Conservation (phyloP, 805 yeast genomes). For the Hanseniaspora singularis region DNA sequence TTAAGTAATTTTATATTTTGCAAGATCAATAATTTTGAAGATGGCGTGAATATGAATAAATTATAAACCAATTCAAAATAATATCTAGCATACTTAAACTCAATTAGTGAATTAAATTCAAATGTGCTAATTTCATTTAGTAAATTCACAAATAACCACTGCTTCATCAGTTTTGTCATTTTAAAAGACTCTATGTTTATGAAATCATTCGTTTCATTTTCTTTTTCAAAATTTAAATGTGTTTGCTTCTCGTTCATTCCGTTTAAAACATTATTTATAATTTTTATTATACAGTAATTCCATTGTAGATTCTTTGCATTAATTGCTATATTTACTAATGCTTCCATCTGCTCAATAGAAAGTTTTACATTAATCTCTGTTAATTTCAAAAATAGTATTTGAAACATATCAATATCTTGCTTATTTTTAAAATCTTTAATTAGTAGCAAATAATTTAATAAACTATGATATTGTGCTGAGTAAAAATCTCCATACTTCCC, state of each 20-base stretch:
- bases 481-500: slow-evolving; percentile 8
- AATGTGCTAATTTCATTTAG: not conserved
- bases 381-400: slow-evolving; percentile 2
- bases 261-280: slow-evolving; percentile 5
- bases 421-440: slow-evolving; percentile 1
- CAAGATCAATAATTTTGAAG: slow-evolving; percentile 1
- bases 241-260: slow-evolving; percentile 4
- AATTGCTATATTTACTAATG: not conserved
- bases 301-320: not conserved
- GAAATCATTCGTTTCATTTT: not conserved
- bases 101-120: slow-evolving; percentile 1
- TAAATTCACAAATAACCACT: slow-evolving; percentile 7
- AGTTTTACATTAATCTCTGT: slow-evolving; percentile 3
- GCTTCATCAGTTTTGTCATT: not conserved
- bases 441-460: slow-evolving; percentile 5
- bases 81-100: slow-evolving; percentile 10
- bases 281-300: slow-evolving; percentile 8
- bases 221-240: not conserved
- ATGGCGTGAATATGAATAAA: slow-evolving; percentile 4
- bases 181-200: slow-evolving; percentile 1
- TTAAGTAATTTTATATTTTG: not conserved
- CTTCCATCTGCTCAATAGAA: not conserved
- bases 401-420: slow-evolving; percentile 6
- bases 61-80: slow-evolving; percentile 10
- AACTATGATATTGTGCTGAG: not conserved